Conservation (phyloP, 129 eudicot species). For the Centrapalus pauciflorus region DNA sequence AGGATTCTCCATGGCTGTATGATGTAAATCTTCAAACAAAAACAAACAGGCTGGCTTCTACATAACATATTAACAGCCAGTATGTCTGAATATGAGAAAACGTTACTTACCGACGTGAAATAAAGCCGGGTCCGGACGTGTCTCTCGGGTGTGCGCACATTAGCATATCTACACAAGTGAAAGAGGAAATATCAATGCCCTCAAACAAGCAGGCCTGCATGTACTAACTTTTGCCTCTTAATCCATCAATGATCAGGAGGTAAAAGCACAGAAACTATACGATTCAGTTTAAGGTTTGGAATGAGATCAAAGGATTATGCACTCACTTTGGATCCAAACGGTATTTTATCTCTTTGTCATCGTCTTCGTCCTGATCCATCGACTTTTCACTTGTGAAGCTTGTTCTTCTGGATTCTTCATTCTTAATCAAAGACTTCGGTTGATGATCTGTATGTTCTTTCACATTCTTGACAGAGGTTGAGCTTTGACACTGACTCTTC, state of each 20-base stretch:
- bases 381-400: slow-evolving; percentile 78
- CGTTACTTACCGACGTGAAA: slow-evolving; percentile 78
- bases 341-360: slow-evolving; percentile 86
- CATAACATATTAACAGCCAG: neutral
- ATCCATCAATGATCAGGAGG: neutral
- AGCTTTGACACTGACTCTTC: slow-evolving; percentile 57
- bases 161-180: slow-evolving; percentile 67
- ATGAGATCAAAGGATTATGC: neutral
- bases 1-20: too few relatives aligned
- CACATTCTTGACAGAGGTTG: slow-evolving; percentile 25
- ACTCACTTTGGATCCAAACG: slow-evolving; percentile 96
- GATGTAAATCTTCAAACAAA: too few relatives aligned
- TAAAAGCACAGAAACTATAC: neutral
- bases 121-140: slow-evolving; percentile 97
- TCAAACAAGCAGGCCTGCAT: neutral
- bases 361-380: slow-evolving; percentile 88
- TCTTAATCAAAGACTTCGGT: slow-evolving; percentile 37
- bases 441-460: slow-evolving; percentile 60
- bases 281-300: slow-evolving; percentile 1
- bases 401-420: slow-evolving; percentile 54
- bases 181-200: slow-evolving; percentile 1
- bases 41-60: neutral
- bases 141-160: slow-evolving; percentile 91
- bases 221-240: neutral
- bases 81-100: neutral